Conservation (phyloP, 139 green algal genomes). For the Chlorella sp. region DNA sequence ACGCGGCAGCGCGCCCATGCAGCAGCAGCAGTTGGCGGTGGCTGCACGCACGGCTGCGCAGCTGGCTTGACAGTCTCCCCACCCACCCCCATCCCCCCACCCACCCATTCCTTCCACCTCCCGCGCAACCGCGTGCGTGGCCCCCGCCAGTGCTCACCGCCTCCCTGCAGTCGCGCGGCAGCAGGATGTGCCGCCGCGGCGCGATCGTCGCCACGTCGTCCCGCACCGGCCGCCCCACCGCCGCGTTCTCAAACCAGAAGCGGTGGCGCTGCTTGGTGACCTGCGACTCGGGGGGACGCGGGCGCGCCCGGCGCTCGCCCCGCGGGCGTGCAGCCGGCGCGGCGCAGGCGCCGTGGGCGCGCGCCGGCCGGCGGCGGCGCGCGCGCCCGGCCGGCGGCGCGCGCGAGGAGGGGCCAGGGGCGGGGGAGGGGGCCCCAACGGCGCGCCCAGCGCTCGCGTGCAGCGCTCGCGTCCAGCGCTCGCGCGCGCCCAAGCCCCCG, state of each 20-base stretch:
- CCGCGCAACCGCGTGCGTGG: not conserved
- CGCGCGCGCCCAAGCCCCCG: too few species aligned
- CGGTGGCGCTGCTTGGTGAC: slow-evolving; percentile 47
- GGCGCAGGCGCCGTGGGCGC: too few species aligned
- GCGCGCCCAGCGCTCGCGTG: too few species aligned
- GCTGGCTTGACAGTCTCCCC: not conserved
- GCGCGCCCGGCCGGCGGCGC: too few species aligned
- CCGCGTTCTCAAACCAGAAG: slow-evolving; percentile 74
- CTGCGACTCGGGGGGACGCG: too few species aligned
- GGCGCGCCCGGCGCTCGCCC: too few species aligned
- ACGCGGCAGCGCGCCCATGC: not conserved
- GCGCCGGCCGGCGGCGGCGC: too few species aligned
- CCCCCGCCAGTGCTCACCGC: slow-evolving; percentile 70
- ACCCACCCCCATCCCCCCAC: not conserved
- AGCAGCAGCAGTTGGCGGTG: not conserved
- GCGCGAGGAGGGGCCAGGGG: too few species aligned
- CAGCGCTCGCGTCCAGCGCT: too few species aligned
- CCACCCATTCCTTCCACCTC: not conserved
- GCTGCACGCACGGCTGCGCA: not conserved
- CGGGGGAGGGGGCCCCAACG: too few species aligned
- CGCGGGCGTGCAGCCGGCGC: too few species aligned
- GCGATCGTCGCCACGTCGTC: slow-evolving; percentile 41
- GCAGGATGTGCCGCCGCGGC: slow-evolving; percentile 49
- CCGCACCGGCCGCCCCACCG: slow-evolving; percentile 52
- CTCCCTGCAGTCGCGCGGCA: slow-evolving; percentile 83